A percentile compares a stretch with the other conserved stretches of the same genome.
These are phyloP conservation scores for Amorphotheca resinae DNA, from an alignment of 495 filamentous ascomycete genomes.

Conservation along the genomic window DNA sequence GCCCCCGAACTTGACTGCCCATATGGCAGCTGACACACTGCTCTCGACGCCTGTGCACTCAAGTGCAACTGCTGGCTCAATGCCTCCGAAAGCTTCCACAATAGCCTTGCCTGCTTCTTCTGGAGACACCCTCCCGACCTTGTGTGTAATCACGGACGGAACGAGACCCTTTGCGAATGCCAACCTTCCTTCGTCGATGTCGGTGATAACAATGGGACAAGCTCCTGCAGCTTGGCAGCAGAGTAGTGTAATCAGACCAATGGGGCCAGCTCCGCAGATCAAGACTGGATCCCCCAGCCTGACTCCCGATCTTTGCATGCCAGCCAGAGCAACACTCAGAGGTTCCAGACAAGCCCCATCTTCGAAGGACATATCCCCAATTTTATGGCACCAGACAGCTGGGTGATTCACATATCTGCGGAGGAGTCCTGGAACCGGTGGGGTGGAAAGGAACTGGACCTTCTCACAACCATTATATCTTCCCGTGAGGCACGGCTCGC, in stretches of 20 bases:
- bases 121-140: constrained; percentile 54
- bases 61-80: constrained; percentile 64
- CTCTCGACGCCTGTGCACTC: constrained; percentile 94
- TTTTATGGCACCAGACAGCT: constrained; percentile 87
- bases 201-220: constrained; percentile 77
- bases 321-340: constrained; percentile 72
- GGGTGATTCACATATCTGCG: constrained; percentile 89
- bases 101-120: constrained; percentile 59
- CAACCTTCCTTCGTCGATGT: constrained; percentile 78
- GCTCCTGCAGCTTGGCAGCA: constrained; percentile 76
- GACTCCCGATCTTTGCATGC: constrained; percentile 65
- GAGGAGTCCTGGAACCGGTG: constrained; percentile 77
- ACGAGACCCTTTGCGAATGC: constrained; percentile 70
- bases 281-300: constrained; percentile 72
- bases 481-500: constrained; percentile 80
- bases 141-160: constrained; percentile 60
- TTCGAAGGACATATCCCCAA: constrained; percentile 77
- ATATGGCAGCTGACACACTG: constrained; percentile 72
- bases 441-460: constrained; percentile 77
- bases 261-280: constrained; percentile 83
- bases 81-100: constrained; percentile 45
- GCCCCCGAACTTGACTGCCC: constrained; percentile 80
- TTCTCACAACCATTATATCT: constrained; percentile 86
- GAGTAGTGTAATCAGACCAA: constrained; percentile 74
- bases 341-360: constrained; percentile 81